These are phyloP conservation scores for Aureobasidium melanogenum DNA, from an alignment of 2,329 filamentous ascomycete species.

Conservation along the genomic window DNA sequence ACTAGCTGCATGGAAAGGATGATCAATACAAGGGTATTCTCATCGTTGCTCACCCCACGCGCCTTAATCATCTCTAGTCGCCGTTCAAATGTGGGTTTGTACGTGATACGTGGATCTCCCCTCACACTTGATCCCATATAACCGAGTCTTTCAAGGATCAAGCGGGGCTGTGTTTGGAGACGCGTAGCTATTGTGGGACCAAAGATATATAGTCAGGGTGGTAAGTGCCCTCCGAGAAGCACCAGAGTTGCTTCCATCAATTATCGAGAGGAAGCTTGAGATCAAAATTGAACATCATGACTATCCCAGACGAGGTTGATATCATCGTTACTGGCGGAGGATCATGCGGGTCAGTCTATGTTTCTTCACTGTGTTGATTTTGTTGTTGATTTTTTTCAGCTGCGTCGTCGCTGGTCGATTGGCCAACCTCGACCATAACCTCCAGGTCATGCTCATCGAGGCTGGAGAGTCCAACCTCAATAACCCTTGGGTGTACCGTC, in stretches of 20 bases:
- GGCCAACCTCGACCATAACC: constrained; percentile 67
- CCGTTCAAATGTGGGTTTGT: neutral
- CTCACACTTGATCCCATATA: neutral
- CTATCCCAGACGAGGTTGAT: constrained; percentile 68
- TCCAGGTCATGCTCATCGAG: constrained; percentile 61
- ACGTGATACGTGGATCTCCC: neutral
- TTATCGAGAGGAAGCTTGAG: neutral
- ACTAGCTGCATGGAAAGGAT: neutral
- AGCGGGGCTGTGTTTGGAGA: neutral
- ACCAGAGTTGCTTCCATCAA: neutral
- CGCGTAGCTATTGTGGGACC: neutral
- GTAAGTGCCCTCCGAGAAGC: neutral
- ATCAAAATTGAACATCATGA: constrained; percentile 34
- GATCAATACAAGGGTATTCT: neutral
- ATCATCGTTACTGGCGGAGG: constrained; percentile 73
- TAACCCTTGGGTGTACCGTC: constrained; percentile 68
- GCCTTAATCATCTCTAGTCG: neutral
- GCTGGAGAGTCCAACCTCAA: constrained; percentile 66
- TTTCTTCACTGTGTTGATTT: neutral
- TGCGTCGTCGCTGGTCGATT: constrained; percentile 46
- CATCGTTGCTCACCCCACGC: neutral
- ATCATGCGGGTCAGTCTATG: constrained; percentile 47
- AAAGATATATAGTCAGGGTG: neutral
- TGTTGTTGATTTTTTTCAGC: constrained; percentile 25
- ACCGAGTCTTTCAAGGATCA: neutral